Conservation (phyloP, 495 filamentous ascomycete genomes). For the Neurospora hispaniola region DNA sequence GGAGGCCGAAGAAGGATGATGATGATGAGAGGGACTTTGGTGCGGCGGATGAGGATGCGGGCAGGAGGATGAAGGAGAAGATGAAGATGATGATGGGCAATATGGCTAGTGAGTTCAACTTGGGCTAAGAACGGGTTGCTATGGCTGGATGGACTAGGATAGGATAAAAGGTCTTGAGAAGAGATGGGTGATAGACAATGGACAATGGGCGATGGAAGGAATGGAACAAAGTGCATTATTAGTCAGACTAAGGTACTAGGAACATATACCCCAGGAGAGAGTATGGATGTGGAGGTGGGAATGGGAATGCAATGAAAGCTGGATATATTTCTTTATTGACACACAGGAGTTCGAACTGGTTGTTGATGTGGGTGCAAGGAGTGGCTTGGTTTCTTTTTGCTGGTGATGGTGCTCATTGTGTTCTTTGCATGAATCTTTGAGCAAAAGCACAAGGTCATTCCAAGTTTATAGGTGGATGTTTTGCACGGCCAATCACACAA, state of each 20-base stretch:
- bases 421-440: not conserved
- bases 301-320: not conserved
- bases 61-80: slow-evolving; percentile 67
- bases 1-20: slow-evolving; percentile 18
- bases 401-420: no score
- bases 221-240: not conserved
- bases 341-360: not conserved
- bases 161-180: no score
- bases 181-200: not conserved
- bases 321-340: not conserved
- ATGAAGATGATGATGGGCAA: slow-evolving; percentile 61
- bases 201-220: not conserved
- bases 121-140: slow-evolving; percentile 44
- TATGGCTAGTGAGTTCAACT: slow-evolving; percentile 75
- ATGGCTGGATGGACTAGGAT: not conserved
- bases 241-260: not conserved
- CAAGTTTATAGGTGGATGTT: not conserved
- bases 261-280: not conserved
- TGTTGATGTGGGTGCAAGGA: not conserved
- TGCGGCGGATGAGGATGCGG: slow-evolving; percentile 50
- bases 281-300: not conserved
- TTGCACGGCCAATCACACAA: not conserved
- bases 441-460: not conserved
- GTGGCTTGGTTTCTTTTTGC: no score
- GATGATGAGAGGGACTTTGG: slow-evolving; percentile 26